Evolutionary conservation across 1,284 basidiomycete genomes (phyloP), one percentile per base, ranked within the genome.

Genomic region (Rhizopogon hawkerae): DNA sequence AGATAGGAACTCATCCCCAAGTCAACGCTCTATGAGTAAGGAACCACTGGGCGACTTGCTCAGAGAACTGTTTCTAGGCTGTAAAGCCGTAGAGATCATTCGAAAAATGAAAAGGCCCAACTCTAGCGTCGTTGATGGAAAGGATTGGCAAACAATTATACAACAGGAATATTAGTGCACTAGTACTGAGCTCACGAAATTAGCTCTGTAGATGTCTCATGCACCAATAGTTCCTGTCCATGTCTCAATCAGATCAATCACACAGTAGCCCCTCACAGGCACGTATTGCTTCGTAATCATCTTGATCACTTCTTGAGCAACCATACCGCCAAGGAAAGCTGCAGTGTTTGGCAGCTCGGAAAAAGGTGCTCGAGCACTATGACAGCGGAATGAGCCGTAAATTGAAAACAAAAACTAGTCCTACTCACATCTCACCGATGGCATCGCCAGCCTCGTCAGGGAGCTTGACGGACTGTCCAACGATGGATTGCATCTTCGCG

Each of bases 241-340:
- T 29, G 79, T 81, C 53, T 85, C 83, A 45, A 98, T 80, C 52
- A 97, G 77, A 70, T 98, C 93, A 47, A 95, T 75, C 23, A 92
- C 74, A 56, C 88, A 91, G 54, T 85, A 87, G 16, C 92, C 91
- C 58, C 89, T 83, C 50, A 96, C 77, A 2, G 95, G 95, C 16
- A 92, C 77, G 66, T 99, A 99, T 69, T 98, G 96, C 62, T 84
- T 85, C 53, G 95, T 98, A 59, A 97, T 86, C 67, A 98, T 77
- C 76, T 99, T 98, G 78, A 98, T 98, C 5, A 85, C 83, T 68
- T 98, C 96, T 60, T 98, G 96, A n/a, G 92, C 92, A 23, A 94
- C 88, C 14, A 98, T 68, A 0, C 95, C 96, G 11, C 96, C 96
- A 2, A 98, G 70, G 61, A 98, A 83, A 0, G 93, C 93, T 0